Evolutionary conservation across 108 stramenopile genomes (phyloP), one percentile per base, ranked within the genome.

Genomic region (Parmales sp.): DNA sequence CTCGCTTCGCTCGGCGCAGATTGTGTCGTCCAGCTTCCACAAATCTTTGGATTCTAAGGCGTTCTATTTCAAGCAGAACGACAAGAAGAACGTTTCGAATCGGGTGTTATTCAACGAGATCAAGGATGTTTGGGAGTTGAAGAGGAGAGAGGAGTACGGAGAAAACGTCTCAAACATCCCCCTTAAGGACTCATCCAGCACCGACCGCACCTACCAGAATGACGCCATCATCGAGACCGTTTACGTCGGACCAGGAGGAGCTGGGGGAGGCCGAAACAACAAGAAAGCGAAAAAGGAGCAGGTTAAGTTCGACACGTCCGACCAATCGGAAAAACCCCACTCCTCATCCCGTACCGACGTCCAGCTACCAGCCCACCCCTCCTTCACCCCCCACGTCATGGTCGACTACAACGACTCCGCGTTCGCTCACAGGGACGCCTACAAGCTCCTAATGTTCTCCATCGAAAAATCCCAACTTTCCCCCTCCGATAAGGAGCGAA

Each of bases 141-240:
- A 92, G 74, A 86, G 85, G 19, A 88, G 87, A 68, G 91, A 92
- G 70, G 91, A 92, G 67, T 84, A 86, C 63, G 91, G 91, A 11
- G n/a, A n/a, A n/a, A n/a, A n/a, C n/a, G n/a, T n/a, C n/a, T n/a
- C n/a, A n/a, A n/a, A n/a, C n/a, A n/a, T n/a, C n/a, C n/a, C n/a
- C n/a, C n/a, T n/a, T n/a, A n/a, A n/a, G n/a, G n/a, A n/a, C n/a
- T n/a, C n/a, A n/a, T n/a, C n/a, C n/a, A n/a, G n/a, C n/a, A n/a
- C n/a, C n/a, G n/a, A n/a, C n/a, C n/a, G n/a, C n/a, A n/a, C n/a
- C n/a, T n/a, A n/a, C n/a, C n/a, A n/a, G n/a, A n/a, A n/a, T n/a
- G n/a, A n/a, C n/a, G n/a, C n/a, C n/a, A n/a, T n/a, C n/a, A n/a
- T n/a, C n/a, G n/a, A n/a, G n/a, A 67, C 71, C 19, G 89, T 92